Percentiles rank a stretch among this genome's conserved stretches.
These are phyloP conservation scores for Tricholoma terreum DNA, from an alignment of 768 basidiomycete genomes.

Conservation along the genomic window DNA sequence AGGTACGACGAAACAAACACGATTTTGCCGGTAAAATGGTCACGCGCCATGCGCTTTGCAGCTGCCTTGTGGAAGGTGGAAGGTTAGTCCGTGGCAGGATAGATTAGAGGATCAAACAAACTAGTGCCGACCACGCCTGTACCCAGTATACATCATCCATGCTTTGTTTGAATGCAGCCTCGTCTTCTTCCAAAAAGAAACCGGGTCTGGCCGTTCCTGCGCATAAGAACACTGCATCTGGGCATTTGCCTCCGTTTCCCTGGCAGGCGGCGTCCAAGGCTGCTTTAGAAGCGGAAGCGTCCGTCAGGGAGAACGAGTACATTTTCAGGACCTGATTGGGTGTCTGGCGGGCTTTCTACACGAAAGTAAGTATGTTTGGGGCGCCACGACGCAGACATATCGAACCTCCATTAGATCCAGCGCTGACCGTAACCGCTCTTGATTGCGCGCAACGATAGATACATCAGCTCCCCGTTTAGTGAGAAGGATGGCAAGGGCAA, in stretches of 20 bases:
- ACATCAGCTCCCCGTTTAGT: constrained; percentile 73
- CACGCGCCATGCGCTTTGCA: constrained; percentile 59
- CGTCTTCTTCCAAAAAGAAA: constrained; percentile 70
- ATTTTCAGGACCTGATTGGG: constrained; percentile 60
- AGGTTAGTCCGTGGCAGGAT: constrained; percentile 15
- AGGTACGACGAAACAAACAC: constrained; percentile 75
- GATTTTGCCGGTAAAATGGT: constrained; percentile 60
- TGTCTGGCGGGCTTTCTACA: constrained; percentile 50
- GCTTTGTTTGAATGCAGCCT: constrained; percentile 50
- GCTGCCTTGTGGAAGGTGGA: constrained; percentile 56
- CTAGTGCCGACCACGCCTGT: constrained; percentile 56
- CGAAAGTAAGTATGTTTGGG: neutral
- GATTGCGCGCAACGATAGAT: constrained; percentile 80
- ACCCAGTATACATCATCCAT: constrained; percentile 48
- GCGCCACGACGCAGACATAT: constrained; percentile 39
- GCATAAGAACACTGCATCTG: constrained; percentile 78
- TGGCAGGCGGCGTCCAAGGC: constrained; percentile 63
- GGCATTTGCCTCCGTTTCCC: constrained; percentile 52
- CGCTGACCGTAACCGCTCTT: constrained; percentile 61
- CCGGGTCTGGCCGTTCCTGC: constrained; percentile 72
- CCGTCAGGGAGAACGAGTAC: constrained; percentile 65
- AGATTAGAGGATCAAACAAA: constrained; percentile 44
- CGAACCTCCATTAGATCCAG: constrained; percentile 64
- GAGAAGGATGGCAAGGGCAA: constrained; percentile 68
- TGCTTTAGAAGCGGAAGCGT: constrained; percentile 47